Conservation (phyloP, 352 stramenopile genomes). For the Phytophthora pini region DNA sequence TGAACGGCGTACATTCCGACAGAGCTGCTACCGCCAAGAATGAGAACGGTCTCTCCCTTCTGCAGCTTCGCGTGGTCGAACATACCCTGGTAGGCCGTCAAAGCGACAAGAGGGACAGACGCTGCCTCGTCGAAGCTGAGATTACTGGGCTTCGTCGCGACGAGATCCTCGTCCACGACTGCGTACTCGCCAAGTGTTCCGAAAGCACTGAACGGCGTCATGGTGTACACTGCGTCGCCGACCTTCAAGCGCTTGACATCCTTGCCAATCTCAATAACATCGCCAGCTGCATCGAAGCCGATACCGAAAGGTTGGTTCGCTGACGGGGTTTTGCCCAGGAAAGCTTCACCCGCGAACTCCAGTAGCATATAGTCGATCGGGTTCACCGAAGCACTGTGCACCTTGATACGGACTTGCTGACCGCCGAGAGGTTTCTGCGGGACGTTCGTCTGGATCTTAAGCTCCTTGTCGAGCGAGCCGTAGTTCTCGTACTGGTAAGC, state of each 20-base stretch:
- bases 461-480: constrained; percentile 18
- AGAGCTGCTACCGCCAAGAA: constrained; percentile 62
- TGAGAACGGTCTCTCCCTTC: constrained; percentile 39
- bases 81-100: constrained; percentile 64
- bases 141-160: constrained; percentile 52
- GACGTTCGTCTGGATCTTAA: constrained; percentile 28
- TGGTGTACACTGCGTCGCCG: constrained; percentile 68
- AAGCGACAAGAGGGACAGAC: constrained; percentile 44
- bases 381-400: constrained; percentile 68
- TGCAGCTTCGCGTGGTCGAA: constrained; percentile 30
- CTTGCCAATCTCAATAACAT: constrained; percentile 29
- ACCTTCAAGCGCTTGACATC: constrained; percentile 43
- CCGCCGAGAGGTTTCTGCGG: constrained; percentile 17
- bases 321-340: constrained; percentile 29
- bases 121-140: constrained; percentile 56
- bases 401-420: constrained; percentile 62
- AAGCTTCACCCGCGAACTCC: constrained; percentile 28
- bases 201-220: constrained; percentile 28
- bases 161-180: constrained; percentile 16
- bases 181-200: constrained; percentile 27
- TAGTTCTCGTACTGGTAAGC: constrained; percentile 39
- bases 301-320: constrained; percentile 38
- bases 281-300: constrained; percentile 66
- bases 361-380: constrained; percentile 71
- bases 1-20: constrained; percentile 64